phyloP scores from a whole-genome alignment of 139 green algal genomes.

The Chlamydomonas sphaeroides region DNA sequence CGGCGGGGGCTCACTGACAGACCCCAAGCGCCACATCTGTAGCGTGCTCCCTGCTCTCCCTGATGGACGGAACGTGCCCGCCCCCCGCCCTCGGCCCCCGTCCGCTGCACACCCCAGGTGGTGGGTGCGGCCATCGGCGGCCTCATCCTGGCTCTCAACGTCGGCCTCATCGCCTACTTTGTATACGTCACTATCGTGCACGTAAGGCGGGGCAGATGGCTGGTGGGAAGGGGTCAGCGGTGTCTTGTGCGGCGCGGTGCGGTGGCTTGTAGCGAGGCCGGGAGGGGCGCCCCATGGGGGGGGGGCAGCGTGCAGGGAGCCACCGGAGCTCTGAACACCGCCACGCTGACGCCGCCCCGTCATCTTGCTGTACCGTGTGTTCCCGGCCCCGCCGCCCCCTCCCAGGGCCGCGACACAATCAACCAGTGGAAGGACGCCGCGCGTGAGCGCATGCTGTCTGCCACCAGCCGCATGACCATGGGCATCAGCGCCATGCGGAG shows the following conservation, averaged over 20 bases:
- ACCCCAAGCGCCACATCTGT: too few relatives aligned
- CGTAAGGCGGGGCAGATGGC: not conserved
- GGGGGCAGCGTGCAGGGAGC: too few relatives aligned
- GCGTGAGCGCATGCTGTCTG: not conserved
- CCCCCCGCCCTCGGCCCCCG: too few relatives aligned
- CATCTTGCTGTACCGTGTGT: not conserved
- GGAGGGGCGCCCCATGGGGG: too few relatives aligned
- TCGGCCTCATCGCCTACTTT: slow-evolving; percentile 12
- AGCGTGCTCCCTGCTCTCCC: too few relatives aligned
- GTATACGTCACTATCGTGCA: slow-evolving; percentile 4
- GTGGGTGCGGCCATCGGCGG: not conserved
- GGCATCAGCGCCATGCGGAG: not conserved
- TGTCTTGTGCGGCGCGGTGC: too few relatives aligned
- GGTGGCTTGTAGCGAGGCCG: too few relatives aligned
- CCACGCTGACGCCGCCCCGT: too few relatives aligned
- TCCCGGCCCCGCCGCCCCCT: not conserved
- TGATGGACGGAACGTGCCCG: too few relatives aligned
- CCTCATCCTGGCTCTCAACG: slow-evolving; percentile 16
- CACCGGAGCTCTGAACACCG: too few relatives aligned
- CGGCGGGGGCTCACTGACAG: too few relatives aligned
- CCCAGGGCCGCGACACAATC: slow-evolving; percentile 4
- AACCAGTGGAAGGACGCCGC: not conserved
- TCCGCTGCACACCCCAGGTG: not conserved
- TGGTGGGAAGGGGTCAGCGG: too few relatives aligned
- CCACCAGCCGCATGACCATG: not conserved